Percentiles rank a stretch among this genome's conserved stretches.
Conservation (phyloP, 2,329 filamentous ascomycete species). For the Thermothelomyces thermophilus region DNA sequence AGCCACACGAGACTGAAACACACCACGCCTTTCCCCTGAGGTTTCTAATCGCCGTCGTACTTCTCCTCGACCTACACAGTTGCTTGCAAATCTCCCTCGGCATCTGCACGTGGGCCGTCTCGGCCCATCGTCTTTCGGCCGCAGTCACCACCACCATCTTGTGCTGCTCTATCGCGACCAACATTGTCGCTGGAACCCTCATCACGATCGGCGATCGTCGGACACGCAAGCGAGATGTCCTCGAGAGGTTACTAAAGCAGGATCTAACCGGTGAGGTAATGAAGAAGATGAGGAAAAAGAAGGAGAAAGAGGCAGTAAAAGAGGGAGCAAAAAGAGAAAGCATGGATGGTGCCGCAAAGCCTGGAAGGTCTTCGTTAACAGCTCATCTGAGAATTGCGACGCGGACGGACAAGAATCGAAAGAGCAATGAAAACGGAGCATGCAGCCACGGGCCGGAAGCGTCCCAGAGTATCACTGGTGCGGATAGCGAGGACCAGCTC, state of each 20-base stretch:
- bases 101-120: constrained; percentile 70
- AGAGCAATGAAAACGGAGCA: neutral
- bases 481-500: too few species aligned
- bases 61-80: constrained; percentile 72
- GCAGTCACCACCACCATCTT: constrained; percentile 77
- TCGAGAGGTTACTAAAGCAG: constrained; percentile 69
- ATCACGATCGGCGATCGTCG: constrained; percentile 70
- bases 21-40: constrained; percentile 72
- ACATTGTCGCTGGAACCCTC: constrained; percentile 67
- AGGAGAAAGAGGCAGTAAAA: constrained; percentile 30
- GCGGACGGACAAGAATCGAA: neutral
- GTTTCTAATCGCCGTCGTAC: constrained; percentile 69
- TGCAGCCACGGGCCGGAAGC: neutral
- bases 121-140: constrained; percentile 60
- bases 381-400: neutral
- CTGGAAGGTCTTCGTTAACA: neutral
- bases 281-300: constrained; percentile 43
- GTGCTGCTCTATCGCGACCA: constrained; percentile 69
- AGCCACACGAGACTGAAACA: constrained; percentile 77
- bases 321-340: constrained; percentile 5
- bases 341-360: neutral
- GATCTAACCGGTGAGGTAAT: constrained; percentile 60
- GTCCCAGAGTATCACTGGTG: too few species aligned
- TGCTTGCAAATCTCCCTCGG: constrained; percentile 75
- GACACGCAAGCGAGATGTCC: constrained; percentile 79